Evolutionary conservation across 2,329 filamentous ascomycete genomes (phyloP), one percentile per base, ranked within the genome.

Genomic region (Aspergillus thermomutatus): DNA sequence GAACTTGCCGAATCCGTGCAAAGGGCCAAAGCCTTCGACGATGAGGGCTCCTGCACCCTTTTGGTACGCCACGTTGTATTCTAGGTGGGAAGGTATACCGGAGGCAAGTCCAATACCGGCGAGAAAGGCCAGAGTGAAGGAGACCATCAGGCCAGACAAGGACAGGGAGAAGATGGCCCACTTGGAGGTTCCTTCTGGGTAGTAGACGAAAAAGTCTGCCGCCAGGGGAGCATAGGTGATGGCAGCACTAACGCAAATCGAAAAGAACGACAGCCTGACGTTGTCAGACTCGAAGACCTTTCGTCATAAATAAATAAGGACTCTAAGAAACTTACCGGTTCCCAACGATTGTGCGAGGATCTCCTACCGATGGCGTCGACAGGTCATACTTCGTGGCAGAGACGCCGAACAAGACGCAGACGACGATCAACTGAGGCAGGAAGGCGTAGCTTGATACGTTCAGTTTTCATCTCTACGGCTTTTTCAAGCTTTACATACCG

Each of bases 191-290:
- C 76, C 69, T 59, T 82, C 76, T 0, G 83, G 81, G 67, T 84
- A 87, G 71, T 88, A 89, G 53, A 88, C 85, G 62, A 88, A 87
- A 67, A 85, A 88, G 68, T 89, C 87, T 0, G 83, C 83, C n/a
- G 82, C 84, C 1, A 81, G 80, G 4, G 84, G 82, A 1, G 82
- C 77, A 68, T 87, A 90, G 1, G 85, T 87, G 53, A 88, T 82
- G 7, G 84, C 83, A 1, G 83, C 82, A 23, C 86, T 85, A 11
- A 89, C 77, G 61, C 84, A 88, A 49, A 91, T 77, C 10, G 84
- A 87, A 71, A 91, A 88, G 72, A 89, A 91, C 4, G 85, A 87
- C 31, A 91, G 75, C 45, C 75, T 76, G 19, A 14, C 9, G 23
- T 4, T 11, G 21, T 46, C 23, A 26, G 17, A 49, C n/a, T 2